Percentiles rank a stretch among this genome's conserved stretches.
Evolutionary conservation across 306 rosid genomes (phyloP).

Genomic region (Rosa persica): DNA sequence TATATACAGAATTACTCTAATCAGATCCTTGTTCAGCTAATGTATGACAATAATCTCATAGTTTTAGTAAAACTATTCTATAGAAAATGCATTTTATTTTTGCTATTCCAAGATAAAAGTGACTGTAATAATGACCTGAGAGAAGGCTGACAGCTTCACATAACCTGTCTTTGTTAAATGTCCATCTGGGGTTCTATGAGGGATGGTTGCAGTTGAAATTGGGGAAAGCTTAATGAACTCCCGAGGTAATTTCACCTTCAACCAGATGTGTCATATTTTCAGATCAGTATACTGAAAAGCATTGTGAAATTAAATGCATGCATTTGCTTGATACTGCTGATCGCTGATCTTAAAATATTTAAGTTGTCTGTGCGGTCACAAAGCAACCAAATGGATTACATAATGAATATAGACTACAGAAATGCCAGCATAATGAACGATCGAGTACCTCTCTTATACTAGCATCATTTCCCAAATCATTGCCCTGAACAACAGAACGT

Average conservation of each 20-base stretch:
- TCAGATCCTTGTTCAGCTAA: neutral
- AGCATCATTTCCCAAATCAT: conserved; percentile 35
- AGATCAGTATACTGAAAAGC: conserved; percentile 10
- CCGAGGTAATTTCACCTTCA: conserved; percentile 83
- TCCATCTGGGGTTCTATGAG: conserved; percentile 73
- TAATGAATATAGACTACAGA: conserved; percentile 5
- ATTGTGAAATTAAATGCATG: conserved; percentile 9
- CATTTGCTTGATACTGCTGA: conserved; percentile 18
- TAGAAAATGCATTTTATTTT: no score
- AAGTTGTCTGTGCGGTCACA: neutral
- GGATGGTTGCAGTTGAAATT: conserved; percentile 72
- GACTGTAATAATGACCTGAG: conserved; percentile 57
- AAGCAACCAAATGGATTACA: conserved; percentile 1
- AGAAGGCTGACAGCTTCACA: conserved; percentile 76
- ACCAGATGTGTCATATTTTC: conserved; percentile 15
- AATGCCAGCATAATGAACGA: neutral
- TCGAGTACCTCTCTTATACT: conserved; percentile 64
- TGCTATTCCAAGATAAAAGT: neutral
- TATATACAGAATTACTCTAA: neutral
- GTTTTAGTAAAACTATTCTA: neutral
- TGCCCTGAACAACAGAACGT: conserved; percentile 50
- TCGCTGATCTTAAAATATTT: conserved; percentile 1
- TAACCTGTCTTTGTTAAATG: conserved; percentile 76
- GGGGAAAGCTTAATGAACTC: conserved; percentile 89
- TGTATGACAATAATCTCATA: neutral